phyloP scores from a whole-genome alignment of 306 rosid species.

The Fragaria iinumae region DNA sequence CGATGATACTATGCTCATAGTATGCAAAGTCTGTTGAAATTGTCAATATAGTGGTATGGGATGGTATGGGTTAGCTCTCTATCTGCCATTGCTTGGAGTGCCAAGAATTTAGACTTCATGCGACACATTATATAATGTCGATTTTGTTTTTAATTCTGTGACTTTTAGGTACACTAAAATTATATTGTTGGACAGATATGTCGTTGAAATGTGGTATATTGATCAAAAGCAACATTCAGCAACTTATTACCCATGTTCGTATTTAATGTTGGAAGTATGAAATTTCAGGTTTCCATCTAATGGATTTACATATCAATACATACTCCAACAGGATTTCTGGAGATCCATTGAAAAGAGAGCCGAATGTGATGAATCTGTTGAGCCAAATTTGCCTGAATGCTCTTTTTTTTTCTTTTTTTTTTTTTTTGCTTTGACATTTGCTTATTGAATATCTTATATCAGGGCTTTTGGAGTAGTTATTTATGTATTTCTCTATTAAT shows the following conservation, averaged over 20 bases:
- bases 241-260: neutral
- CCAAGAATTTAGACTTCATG: neutral
- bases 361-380: neutral
- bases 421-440: neutral
- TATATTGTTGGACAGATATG: neutral
- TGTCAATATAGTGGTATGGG: neutral
- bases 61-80: neutral
- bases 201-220: neutral
- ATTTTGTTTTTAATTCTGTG: neutral
- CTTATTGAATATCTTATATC: neutral
- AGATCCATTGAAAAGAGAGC: neutral
- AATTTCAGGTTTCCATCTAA: constrained; percentile 1
- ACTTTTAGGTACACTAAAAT: neutral
- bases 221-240: neutral
- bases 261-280: neutral
- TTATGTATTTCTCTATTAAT: neutral
- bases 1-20: neutral
- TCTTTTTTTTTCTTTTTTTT: neutral
- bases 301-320: neutral
- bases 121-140: neutral
- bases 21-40: no score
- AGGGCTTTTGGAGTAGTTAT: neutral
- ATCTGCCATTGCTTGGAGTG: neutral
- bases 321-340: constrained; percentile 1
- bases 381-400: neutral